A percentile compares a stretch with the other conserved stretches of the same genome.
phyloP scores from a whole-genome alignment of 768 basidiomycete genomes.

The Rhizopogon vinicolor region DNA sequence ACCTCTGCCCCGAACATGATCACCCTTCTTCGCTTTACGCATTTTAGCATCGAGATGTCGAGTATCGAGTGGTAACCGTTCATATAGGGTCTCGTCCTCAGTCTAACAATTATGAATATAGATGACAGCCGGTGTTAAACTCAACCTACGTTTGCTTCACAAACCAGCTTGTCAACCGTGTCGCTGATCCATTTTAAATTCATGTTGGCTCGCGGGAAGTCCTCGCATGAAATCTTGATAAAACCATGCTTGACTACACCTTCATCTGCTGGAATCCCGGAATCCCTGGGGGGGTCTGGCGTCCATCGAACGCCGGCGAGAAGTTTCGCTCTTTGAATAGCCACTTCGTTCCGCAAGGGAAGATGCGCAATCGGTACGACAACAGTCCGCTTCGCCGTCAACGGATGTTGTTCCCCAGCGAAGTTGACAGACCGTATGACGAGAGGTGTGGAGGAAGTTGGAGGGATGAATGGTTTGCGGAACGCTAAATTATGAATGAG shows the following conservation, averaged over 20 bases:
- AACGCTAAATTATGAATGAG: slow-evolving; percentile 50
- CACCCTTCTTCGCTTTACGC: slow-evolving; percentile 70
- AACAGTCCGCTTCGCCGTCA: slow-evolving; percentile 62
- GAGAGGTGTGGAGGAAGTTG: slow-evolving; percentile 51
- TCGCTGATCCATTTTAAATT: slow-evolving; percentile 96
- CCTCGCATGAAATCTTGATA: slow-evolving; percentile 88
- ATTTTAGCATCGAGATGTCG: slow-evolving; percentile 74
- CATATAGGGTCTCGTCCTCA: slow-evolving; percentile 38
- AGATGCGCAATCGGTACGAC: slow-evolving; percentile 73
- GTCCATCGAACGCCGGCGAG: slow-evolving; percentile 89
- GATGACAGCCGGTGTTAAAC: slow-evolving; percentile 2
- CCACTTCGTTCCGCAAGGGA: slow-evolving; percentile 56
- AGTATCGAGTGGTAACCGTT: slow-evolving; percentile 73
- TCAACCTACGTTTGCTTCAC: slow-evolving; percentile 78
- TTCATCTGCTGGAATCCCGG: slow-evolving; percentile 44
- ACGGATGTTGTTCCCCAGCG: slow-evolving; percentile 73
- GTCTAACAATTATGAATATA: slow-evolving; percentile 15
- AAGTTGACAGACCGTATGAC: slow-evolving; percentile 75
- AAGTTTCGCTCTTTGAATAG: slow-evolving; percentile 81
- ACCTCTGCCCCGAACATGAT: slow-evolving; percentile 53
- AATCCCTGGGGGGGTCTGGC: slow-evolving; percentile 63
- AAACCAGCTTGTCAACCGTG: slow-evolving; percentile 68
- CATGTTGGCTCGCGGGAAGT: slow-evolving; percentile 76
- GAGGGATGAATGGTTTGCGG: slow-evolving; percentile 75
- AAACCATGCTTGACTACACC: slow-evolving; percentile 64